Evolutionary conservation across 2,329 filamentous ascomycete species (phyloP).

Genomic region (Nemania serpens): DNA sequence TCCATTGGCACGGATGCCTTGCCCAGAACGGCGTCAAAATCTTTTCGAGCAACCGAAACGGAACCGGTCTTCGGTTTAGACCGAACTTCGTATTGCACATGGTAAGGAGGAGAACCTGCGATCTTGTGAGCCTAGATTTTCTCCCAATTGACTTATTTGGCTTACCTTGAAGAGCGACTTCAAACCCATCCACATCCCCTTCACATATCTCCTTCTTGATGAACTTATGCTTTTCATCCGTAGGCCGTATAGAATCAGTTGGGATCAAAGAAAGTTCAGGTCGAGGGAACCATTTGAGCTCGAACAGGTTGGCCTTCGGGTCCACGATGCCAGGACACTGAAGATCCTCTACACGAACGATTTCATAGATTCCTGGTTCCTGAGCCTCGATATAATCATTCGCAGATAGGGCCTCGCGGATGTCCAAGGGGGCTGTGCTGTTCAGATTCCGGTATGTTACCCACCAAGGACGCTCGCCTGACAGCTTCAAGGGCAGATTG

Average conservation of each 20-base stretch:
- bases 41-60: slow-evolving; percentile 67
- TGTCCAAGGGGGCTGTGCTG: slow-evolving; percentile 47
- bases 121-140: slow-evolving; percentile 39
- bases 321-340: slow-evolving; percentile 85
- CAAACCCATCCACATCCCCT: slow-evolving; percentile 88
- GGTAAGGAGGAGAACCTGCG: slow-evolving; percentile 76
- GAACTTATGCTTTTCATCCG: slow-evolving; percentile 58
- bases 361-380: slow-evolving; percentile 75
- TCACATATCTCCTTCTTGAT: slow-evolving; percentile 87
- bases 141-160: slow-evolving; percentile 14
- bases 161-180: slow-evolving; percentile 77
- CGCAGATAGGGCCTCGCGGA: slow-evolving; percentile 43
- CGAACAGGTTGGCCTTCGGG: slow-evolving; percentile 71
- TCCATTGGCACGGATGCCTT: slow-evolving; percentile 84
- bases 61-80: slow-evolving; percentile 71
- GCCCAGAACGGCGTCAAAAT: slow-evolving; percentile 76
- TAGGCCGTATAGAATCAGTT: slow-evolving; percentile 60
- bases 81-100: slow-evolving; percentile 78
- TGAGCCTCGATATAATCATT: slow-evolving; percentile 74
- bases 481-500: slow-evolving; percentile 79
- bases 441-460: slow-evolving; percentile 75
- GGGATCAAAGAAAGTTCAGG: slow-evolving; percentile 72
- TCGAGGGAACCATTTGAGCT: slow-evolving; percentile 83
- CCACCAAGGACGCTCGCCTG: slow-evolving; percentile 83
- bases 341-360: slow-evolving; percentile 75